A percentile compares a stretch with the other conserved stretches of the same genome.
phyloP scores from a whole-genome alignment of 192 early-diverging fungal genomes.

The Globomyces pollinis-pini region DNA sequence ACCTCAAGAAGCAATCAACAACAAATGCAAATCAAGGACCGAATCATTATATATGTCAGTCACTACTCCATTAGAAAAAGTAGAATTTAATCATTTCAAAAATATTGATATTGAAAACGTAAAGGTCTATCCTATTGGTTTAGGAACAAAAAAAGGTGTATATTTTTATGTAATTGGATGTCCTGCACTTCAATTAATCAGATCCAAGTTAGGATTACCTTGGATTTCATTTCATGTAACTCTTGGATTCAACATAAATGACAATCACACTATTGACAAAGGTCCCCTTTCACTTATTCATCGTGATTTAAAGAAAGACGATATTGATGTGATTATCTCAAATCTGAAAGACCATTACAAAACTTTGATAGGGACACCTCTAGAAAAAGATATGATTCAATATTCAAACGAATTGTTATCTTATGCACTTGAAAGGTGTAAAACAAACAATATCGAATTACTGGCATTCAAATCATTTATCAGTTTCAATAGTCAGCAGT shows the following conservation, averaged over 20 bases:
- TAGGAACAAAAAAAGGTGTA: too few species aligned
- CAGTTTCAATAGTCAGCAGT: not conserved
- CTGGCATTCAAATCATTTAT: constrained; percentile 8
- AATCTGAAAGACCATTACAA: not conserved
- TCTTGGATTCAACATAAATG: constrained; percentile 8
- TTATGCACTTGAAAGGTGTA: too few species aligned
- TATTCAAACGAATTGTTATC: not conserved
- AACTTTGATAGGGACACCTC: not conserved
- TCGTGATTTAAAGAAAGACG: not conserved
- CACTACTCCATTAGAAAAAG: too few species aligned
- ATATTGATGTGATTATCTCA: not conserved
- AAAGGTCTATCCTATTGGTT: too few species aligned
- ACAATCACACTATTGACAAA: constrained; percentile 18
- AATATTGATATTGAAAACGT: too few species aligned
- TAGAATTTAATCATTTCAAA: too few species aligned
- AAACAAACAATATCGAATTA: not conserved
- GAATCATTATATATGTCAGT: too few species aligned
- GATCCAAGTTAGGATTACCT: constrained; percentile 10
- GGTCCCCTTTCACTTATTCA: not conserved
- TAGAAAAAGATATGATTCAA: not conserved
- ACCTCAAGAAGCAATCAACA: too few species aligned
- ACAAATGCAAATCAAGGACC: too few species aligned
- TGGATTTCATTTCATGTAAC: constrained; percentile 31
- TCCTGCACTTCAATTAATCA: constrained; percentile 19
- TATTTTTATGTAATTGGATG: constrained; percentile 18